Evolutionary conservation across 768 basidiomycete genomes (phyloP), one percentile per base, ranked within the genome.

Genomic region (Amanita fuliginea): DNA sequence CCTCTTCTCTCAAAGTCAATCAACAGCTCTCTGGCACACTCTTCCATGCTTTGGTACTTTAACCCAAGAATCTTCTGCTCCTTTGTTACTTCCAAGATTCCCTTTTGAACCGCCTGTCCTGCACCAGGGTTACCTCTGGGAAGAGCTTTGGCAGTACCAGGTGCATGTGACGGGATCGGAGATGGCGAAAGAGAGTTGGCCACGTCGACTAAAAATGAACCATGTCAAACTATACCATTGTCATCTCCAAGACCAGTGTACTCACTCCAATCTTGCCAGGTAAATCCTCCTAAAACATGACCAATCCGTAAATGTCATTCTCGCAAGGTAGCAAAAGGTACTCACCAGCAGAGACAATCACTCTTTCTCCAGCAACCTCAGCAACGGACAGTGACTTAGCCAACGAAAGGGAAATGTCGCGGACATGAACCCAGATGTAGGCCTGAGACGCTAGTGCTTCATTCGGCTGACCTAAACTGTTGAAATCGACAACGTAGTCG

Each of bases 231-330:
- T 5, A 30, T 11, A 19, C 6, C 22, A 28, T 3, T 4, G 6
- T 13, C 11, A 13, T 32, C 32, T 32, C 32, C 13, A 32, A 32
- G n/a, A n/a, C n/a, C 32, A 32, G 4, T 32, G 3, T 1, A 45
- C 50, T 33, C 37, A 51, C 50, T 9, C 50, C 50, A 51, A 3
- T 51, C 50, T 26, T 45, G 50, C 32, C 16, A 36, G 33, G 19
- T 37, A 14, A 16, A 36, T 5, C 4, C 5, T 22, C 41, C 47
- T 32, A 4, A 13, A 13, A 32, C 3, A 11, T 32, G 4, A 10
- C 13, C 11, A 11, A 32, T 11, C 13, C 22, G 5, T 24, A 24
- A 11, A 13, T 13, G 32, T 13, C 32, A 13, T 32, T 13, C 3
- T 32, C 4, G 32, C 4, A 1, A 32, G 13, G 32, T 0, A 32